Conservation (phyloP, 2,329 filamentous ascomycete species). For the Neophaeococcomyces aloes region DNA sequence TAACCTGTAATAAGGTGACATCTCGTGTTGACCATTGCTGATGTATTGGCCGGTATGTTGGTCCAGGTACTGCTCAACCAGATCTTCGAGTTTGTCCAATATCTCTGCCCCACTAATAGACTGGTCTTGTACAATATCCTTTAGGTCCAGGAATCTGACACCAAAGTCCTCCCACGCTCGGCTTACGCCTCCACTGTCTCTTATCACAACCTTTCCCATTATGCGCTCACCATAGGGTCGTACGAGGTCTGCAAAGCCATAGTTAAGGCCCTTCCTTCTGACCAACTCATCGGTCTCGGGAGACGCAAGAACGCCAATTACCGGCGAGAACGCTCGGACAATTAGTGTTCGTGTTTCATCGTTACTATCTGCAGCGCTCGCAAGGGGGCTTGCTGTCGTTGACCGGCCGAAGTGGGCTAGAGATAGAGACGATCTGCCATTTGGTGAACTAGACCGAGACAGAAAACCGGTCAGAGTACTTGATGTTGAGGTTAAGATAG, state of each 20-base stretch:
- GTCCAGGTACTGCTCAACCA: slow-evolving; percentile 19
- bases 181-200: slow-evolving; percentile 80
- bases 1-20: slow-evolving; percentile 72
- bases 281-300: slow-evolving; percentile 72
- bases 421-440: slow-evolving; percentile 49
- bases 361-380: slow-evolving; percentile 42
- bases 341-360: slow-evolving; percentile 57
- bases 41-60: slow-evolving; percentile 13
- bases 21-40: slow-evolving; percentile 22
- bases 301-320: slow-evolving; percentile 79
- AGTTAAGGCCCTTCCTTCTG: slow-evolving; percentile 69
- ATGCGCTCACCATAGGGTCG: slow-evolving; percentile 84
- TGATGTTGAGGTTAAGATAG: slow-evolving; percentile 43
- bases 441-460: slow-evolving; percentile 58
- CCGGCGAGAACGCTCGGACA: slow-evolving; percentile 75
- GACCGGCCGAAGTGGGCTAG: slow-evolving; percentile 38
- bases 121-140: slow-evolving; percentile 25
- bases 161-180: slow-evolving; percentile 81
- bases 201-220: slow-evolving; percentile 75
- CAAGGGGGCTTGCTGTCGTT: slow-evolving; percentile 37
- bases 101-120: slow-evolving; percentile 7
- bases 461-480: slow-evolving; percentile 58
- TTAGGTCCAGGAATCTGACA: slow-evolving; percentile 69
- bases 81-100: slow-evolving; percentile 19
- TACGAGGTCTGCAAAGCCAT: slow-evolving; percentile 73